Evolutionary conservation across 371 early-diverging fungal genomes (phyloP), one percentile per base, ranked within the genome.

Genomic region (Nosema granulosis): DNA sequence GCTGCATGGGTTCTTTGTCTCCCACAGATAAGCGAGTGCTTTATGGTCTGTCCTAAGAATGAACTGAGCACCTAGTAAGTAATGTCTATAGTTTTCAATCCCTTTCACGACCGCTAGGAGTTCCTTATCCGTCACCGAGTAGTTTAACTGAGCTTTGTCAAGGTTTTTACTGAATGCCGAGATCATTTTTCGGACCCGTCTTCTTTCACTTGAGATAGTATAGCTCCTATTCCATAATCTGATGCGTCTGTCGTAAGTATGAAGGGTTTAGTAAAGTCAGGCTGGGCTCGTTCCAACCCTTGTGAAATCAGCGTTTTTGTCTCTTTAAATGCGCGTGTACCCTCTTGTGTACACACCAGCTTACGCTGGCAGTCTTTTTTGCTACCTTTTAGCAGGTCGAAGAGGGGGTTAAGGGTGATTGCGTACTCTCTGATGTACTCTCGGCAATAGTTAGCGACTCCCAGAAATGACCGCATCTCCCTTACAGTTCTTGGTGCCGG

Each of bases 191-290:
- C 69, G 9, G 12, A 9, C 16, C 69, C 69, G 4, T 4, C 4
- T 3, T 35, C 20, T 6, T 35, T 50, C 9, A 29, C 20, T 22
- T 78, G 79, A 43, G 32, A 28, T 43, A 79, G 56, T 3, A 78
- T 52, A n/a, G 62, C 68, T 16, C 79, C 43, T 9, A 43, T 43
- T 16, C 9, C 43, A 22, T 43, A 43, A 16, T 43, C 43, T 43
- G 43, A 43, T 78, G 79, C 79, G 52, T 79, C 79, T 24, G 79
- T 77, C 18, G 26, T 69, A 18, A 78, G 38, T 32, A 71, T 77
- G 51, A 35, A 75, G 9, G 20, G 18, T 37, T 70, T 61, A 20
- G 16, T 62, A 18, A 34, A 13, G 31, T 75, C 61, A 29, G 79
- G 74, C 9, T 43, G 20, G 9, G 37, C 29, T 58, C 18, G 26